These are phyloP conservation scores for Colletotrichum falcatum DNA, from an alignment of 2,329 filamentous ascomycete species.

Conservation along the genomic window DNA sequence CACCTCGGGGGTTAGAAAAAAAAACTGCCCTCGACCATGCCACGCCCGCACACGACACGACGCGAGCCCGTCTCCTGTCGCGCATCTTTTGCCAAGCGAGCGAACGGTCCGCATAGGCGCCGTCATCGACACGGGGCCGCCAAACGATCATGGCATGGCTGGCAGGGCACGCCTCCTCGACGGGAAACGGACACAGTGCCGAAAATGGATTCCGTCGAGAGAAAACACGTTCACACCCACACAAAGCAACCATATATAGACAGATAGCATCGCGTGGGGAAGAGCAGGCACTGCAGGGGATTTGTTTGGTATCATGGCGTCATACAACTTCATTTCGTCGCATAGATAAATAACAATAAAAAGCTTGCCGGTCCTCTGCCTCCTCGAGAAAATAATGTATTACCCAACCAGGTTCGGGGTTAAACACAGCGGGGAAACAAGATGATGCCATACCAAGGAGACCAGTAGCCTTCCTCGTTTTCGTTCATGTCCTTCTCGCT, in stretches of 20 bases:
- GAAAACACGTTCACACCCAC: not conserved
- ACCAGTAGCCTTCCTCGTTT: not conserved
- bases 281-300: not conserved
- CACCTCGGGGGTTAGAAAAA: too few species aligned
- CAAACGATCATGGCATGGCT: too few species aligned
- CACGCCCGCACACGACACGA: too few species aligned
- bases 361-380: not conserved
- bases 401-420: not conserved
- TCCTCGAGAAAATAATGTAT: not conserved
- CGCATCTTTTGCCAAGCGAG: too few species aligned
- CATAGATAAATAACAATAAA: not conserved
- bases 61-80: too few species aligned
- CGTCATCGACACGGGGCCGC: too few species aligned
- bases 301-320: constrained; percentile 1
- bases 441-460: not conserved
- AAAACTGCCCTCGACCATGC: not conserved
- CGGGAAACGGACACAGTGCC: too few species aligned
- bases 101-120: too few species aligned
- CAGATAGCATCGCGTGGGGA: not conserved
- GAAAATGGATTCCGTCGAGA: too few species aligned
- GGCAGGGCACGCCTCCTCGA: too few species aligned
- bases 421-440: not conserved
- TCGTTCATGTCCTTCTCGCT: not conserved
- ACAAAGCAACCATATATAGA: not conserved
- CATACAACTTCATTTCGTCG: not conserved